Evolutionary conservation across 2,329 filamentous ascomycete species (phyloP).

Genomic region (Talaromyces sp.): DNA sequence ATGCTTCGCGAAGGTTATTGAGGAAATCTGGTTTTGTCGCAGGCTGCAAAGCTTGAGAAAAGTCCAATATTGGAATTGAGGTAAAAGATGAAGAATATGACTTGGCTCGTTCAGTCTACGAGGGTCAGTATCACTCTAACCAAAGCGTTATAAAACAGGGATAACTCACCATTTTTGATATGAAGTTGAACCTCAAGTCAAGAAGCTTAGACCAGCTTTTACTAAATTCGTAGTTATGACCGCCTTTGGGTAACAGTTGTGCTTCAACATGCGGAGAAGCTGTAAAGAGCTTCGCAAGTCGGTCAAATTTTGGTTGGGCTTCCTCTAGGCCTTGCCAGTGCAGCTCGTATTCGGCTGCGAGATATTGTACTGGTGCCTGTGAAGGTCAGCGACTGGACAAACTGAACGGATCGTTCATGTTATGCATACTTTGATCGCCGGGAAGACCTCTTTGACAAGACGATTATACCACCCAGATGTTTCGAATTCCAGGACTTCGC

Average conservation of each 20-base stretch:
- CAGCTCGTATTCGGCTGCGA: conserved; percentile 9
- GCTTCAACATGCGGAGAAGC: conserved; percentile 1
- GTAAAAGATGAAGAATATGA: conserved; percentile 24
- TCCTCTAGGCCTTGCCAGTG: not conserved
- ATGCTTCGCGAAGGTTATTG: conserved; percentile 31
- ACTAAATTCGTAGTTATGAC: conserved; percentile 10
- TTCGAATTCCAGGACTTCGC: conserved; percentile 4
- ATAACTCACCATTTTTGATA: conserved; percentile 4
- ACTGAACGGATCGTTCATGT: not conserved
- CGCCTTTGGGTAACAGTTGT: conserved; percentile 1
- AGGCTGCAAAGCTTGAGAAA: conserved; percentile 21
- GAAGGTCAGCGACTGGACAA: not conserved
- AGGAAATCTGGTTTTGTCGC: conserved; percentile 32
- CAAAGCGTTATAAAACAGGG: too few relatives aligned
- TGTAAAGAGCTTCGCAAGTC: conserved; percentile 1
- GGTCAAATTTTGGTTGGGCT: not conserved
- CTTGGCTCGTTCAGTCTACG: not conserved
- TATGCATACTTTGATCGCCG: not conserved
- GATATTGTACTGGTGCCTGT: conserved; percentile 6
- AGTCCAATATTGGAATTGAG: conserved; percentile 37
- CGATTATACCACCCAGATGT: conserved; percentile 1
- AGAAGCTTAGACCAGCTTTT: conserved; percentile 2
- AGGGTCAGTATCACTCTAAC: not conserved
- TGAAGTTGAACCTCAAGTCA: conserved; percentile 1
- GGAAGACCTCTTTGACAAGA: conserved; percentile 7